Conservation (phyloP, 73 alveolate species). For the Loxodes magnus region DNA sequence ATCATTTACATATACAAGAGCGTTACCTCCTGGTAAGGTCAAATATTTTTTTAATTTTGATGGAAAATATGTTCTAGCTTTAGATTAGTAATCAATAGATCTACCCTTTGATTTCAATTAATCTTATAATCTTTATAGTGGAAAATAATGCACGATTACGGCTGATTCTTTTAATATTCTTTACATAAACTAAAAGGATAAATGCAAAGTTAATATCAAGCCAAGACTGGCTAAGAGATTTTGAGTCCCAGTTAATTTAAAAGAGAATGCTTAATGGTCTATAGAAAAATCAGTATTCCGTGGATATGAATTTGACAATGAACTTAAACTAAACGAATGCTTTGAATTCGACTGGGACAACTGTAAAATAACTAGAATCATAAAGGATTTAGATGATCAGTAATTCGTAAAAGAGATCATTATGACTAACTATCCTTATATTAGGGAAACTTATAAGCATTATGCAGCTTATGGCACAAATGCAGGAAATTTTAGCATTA, state of each 20-base stretch:
- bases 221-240: too few relatives aligned
- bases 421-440: slow-evolving; percentile 12
- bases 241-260: too few relatives aligned
- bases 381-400: slow-evolving; percentile 40
- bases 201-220: too few relatives aligned
- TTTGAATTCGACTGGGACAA: slow-evolving; percentile 80
- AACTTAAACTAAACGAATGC: slow-evolving; percentile 37
- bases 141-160: too few relatives aligned
- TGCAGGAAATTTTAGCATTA: slow-evolving; percentile 14
- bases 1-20: neutral
- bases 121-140: too few relatives aligned
- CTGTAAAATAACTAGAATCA: slow-evolving; percentile 35
- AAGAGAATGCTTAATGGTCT: slow-evolving; percentile 22
- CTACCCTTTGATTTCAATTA: too few relatives aligned
- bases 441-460: slow-evolving; percentile 26
- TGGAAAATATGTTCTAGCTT: neutral
- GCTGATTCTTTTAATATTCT: too few relatives aligned
- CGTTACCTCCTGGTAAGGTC: slow-evolving; percentile 4
- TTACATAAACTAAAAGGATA: too few relatives aligned
- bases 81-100: neutral
- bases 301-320: slow-evolving; percentile 41
- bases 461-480: slow-evolving; percentile 20
- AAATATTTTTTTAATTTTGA: neutral
- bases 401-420: slow-evolving; percentile 26
- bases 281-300: slow-evolving; percentile 42